A percentile compares a stretch with the other conserved stretches of the same genome.
These are phyloP conservation scores for Paraleonurus japonicus DNA, from an alignment of 257 asterid species.

Conservation along the genomic window DNA sequence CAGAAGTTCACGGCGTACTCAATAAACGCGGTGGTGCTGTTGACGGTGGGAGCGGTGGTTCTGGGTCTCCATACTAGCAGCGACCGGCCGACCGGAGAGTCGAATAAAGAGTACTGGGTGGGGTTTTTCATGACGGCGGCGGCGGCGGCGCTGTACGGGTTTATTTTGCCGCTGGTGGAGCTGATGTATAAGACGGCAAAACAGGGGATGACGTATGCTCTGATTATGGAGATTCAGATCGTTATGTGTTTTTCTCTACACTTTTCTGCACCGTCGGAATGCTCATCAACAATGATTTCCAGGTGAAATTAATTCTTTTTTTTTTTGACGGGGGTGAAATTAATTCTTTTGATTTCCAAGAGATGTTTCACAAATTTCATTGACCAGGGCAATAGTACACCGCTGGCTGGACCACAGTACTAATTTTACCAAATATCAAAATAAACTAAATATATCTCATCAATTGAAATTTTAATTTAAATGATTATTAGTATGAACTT, in stretches of 20 bases:
- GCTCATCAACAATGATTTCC: slow-evolving; percentile 41
- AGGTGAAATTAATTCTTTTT: slow-evolving; percentile 22
- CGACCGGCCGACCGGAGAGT: slow-evolving; percentile 28
- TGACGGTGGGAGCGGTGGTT: slow-evolving; percentile 33
- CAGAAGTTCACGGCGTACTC: slow-evolving; percentile 23
- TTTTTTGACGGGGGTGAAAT: too few relatives aligned
- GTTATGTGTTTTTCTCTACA: slow-evolving; percentile 40
- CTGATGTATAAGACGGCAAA: slow-evolving; percentile 26
- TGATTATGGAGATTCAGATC: slow-evolving; percentile 43
- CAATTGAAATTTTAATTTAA: too few relatives aligned
- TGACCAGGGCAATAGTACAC: too few relatives aligned
- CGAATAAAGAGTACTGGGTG: slow-evolving; percentile 2
- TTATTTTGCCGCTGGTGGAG: slow-evolving; percentile 43
- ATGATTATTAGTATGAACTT: too few relatives aligned
- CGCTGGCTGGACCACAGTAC: too few relatives aligned
- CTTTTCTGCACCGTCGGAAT: slow-evolving; percentile 36
- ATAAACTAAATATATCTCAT: too few relatives aligned
- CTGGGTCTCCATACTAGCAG: slow-evolving; percentile 27
- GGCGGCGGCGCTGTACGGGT: slow-evolving; percentile 45
- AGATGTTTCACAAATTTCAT: too few relatives aligned
- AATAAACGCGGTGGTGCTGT: slow-evolving; percentile 23
- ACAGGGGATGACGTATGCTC: slow-evolving; percentile 21
- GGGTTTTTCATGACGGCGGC: slow-evolving; percentile 39
- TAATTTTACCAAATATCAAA: too few relatives aligned
- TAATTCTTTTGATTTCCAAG: too few relatives aligned